Base-by-base conservation (phyloP, 495 filamentous ascomycete species). In the Evansstolkia leycettana region DNA sequence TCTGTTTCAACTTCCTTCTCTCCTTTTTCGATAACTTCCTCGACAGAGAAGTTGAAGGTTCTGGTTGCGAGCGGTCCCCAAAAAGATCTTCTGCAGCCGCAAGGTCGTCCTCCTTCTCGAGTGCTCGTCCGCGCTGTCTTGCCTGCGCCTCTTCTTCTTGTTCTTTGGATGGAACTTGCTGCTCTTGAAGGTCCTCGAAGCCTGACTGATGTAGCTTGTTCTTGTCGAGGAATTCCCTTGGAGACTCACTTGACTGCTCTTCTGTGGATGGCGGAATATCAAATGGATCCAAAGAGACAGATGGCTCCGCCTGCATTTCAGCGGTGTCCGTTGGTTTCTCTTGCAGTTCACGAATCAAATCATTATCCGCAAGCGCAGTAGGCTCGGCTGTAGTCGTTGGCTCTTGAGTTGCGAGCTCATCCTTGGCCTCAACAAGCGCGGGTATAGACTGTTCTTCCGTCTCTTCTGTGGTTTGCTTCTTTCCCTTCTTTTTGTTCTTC, bases 401-500 rank as follows among this genome's bases (percentile, higher is more conserved):
- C n/a, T 33, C 12, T 28, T 7, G 9, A 9, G 12, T 20, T n/a
- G 11, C 15, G 17, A 29, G 18, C 16, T 39, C 13, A 9, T 33
- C 37, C 19, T 27, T n/a, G 27, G 17, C 12, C 36, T 33, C 28
- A 20, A 28, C 19, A 26, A 26, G 16, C 12, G 29, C 7, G 7
- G 15, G 11, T 18, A 24, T 30, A 40, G 39, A 7, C 1, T 17
- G 15, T 29, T 41, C 45, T 15, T 19, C 5, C 17, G 20, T 11
- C 16, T 47, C 37, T 31, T 44, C 17, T 24, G 50, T 44, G 9
- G 36, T 42, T 19, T 58, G 46, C 26, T 63, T 55, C 48, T 62
- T 62, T 17, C 50, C 48, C 33, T 65, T 68, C 33, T 44, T 59
- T 41, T 59, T 65, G 31, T 65, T 57, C 31, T 58, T 62, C 45